phyloP scores from a whole-genome alignment of 495 filamentous ascomycete genomes.

The Baudoinia panamericana region DNA sequence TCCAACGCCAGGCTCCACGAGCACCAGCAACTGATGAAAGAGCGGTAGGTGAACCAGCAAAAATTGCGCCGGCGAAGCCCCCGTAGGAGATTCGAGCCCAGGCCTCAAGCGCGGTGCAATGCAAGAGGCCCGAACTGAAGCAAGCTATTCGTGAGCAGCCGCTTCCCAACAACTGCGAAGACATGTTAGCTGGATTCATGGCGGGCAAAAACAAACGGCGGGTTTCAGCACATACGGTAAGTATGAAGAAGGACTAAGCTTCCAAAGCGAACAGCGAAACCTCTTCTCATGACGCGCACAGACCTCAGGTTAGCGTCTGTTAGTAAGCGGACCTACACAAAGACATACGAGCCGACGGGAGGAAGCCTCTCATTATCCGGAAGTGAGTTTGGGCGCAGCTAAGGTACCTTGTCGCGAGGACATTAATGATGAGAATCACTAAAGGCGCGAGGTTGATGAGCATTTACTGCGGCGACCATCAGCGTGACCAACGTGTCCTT shows the following conservation, averaged over 20 bases:
- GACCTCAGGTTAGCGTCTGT: too few relatives aligned
- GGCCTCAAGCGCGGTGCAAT: constrained; percentile 14
- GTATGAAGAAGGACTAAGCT: constrained; percentile 7
- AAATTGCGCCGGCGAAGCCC: constrained; percentile 10
- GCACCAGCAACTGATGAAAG: constrained; percentile 6
- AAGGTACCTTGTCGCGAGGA: neutral
- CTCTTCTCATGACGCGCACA: neutral
- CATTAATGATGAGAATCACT: too few relatives aligned
- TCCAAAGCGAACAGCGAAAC: neutral
- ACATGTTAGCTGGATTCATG: too few relatives aligned
- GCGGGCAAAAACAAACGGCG: neutral
- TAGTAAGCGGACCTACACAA: too few relatives aligned
- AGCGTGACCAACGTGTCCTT: too few relatives aligned
- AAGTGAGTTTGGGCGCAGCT: neutral
- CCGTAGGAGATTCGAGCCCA: constrained; percentile 11
- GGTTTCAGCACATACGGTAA: neutral
- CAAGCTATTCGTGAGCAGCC: constrained; percentile 12
- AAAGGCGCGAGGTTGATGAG: too few relatives aligned
- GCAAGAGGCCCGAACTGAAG: constrained; percentile 5
- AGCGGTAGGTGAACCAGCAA: constrained; percentile 1
- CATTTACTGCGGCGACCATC: too few relatives aligned
- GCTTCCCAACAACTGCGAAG: constrained; percentile 12
- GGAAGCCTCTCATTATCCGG: neutral
- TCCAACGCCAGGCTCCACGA: neutral
- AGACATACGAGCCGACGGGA: too few relatives aligned